phyloP scores from a whole-genome alignment of 768 basidiomycete genomes.

The Gyrodon lividus region DNA sequence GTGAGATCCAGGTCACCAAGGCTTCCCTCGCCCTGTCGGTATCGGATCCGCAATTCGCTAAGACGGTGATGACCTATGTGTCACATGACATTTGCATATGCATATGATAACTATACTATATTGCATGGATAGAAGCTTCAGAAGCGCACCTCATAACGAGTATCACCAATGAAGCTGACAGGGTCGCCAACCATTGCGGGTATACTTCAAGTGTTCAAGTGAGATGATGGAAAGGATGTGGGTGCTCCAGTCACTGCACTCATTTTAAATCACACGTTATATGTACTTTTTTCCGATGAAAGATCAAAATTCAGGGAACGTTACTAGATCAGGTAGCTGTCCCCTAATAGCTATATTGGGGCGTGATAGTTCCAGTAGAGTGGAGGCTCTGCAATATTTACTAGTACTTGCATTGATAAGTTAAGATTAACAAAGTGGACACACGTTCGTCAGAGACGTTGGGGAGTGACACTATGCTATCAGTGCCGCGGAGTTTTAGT shows the following conservation, averaged over 20 bases:
- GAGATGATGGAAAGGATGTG: background rate
- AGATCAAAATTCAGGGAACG: no score
- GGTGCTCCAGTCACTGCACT: background rate
- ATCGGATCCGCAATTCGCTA: conserved; percentile 34
- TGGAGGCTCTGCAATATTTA: no score
- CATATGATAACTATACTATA: no score
- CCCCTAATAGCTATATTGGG: no score
- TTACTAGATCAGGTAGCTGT: no score
- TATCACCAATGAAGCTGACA: conserved; percentile 28
- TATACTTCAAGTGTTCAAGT: background rate
- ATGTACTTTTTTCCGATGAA: conserved; percentile 1
- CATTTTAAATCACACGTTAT: conserved; percentile 2
- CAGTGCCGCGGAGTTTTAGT: no score
- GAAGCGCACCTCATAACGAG: conserved; percentile 28
- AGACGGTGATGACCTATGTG: conserved; percentile 30
- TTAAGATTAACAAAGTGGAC: no score
- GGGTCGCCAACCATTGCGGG: conserved; percentile 22
- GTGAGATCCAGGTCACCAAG: conserved; percentile 29
- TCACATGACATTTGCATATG: background rate
- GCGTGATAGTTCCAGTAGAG: no score
- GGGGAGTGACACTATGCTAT: no score
- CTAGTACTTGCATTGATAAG: no score
- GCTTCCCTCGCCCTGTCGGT: conserved; percentile 26
- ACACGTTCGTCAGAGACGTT: no score
- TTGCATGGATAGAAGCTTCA: background rate